A percentile compares a stretch with the other conserved stretches of the same genome.
These are phyloP conservation scores for Diaporthe eres DNA, from an alignment of 2,329 filamentous ascomycete species.

Conservation along the genomic window DNA sequence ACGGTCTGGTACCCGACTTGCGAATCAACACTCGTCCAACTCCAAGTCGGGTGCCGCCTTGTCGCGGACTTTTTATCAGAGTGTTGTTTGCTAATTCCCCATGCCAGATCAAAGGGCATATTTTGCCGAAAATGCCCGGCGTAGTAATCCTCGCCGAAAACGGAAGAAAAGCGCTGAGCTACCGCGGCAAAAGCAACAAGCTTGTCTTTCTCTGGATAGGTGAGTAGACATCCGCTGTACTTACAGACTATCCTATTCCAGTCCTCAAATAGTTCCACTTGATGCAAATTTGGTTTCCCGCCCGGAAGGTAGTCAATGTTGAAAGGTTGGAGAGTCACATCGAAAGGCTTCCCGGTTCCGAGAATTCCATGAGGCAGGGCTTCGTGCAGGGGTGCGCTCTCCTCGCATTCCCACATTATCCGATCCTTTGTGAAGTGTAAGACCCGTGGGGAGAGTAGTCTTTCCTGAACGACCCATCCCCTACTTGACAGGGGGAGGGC, in stretches of 20 bases:
- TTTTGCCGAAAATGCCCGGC: conserved; percentile 17
- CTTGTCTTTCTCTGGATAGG: conserved; percentile 28
- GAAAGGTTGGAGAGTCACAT: neutral
- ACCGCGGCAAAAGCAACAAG: conserved; percentile 15
- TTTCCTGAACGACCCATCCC: conserved; percentile 32
- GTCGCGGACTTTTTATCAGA: too few relatives aligned
- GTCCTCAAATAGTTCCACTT: neutral
- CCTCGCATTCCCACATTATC: conserved; percentile 15
- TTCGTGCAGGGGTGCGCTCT: neutral
- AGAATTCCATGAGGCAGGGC: neutral
- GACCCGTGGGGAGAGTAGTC: conserved; percentile 12
- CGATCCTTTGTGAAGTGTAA: conserved; percentile 15
- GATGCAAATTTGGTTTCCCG: neutral
- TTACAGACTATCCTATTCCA: neutral
- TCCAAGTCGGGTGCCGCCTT: conserved; percentile 24
- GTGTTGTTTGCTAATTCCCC: neutral
- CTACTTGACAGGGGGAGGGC: neutral
- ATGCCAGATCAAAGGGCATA: conserved; percentile 20
- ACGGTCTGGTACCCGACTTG: neutral
- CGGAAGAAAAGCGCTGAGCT: neutral
- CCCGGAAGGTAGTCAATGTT: neutral
- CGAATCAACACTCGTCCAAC: conserved; percentile 24
- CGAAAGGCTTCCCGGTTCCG: neutral
- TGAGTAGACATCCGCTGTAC: conserved; percentile 7
- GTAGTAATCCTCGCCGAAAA: conserved; percentile 11